Conservation (phyloP, 768 basidiomycete species). For the Suillus subalutaceus region DNA sequence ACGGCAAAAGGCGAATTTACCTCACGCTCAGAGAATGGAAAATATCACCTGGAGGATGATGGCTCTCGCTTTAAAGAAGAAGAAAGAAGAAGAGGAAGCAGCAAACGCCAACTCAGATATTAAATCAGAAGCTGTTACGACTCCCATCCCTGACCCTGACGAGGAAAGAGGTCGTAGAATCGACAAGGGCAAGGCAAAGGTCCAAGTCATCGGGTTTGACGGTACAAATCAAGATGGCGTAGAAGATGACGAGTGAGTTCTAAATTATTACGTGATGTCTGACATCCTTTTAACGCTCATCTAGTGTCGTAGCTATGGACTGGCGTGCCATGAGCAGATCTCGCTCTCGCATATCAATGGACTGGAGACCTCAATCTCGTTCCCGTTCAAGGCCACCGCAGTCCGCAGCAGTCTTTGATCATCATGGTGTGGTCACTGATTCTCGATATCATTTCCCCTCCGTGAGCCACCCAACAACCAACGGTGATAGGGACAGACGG, state of each 20-base stretch:
- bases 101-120: constrained; percentile 21
- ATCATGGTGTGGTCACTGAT: constrained; percentile 43
- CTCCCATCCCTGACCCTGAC: constrained; percentile 20
- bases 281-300: constrained; percentile 25
- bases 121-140: constrained; percentile 25
- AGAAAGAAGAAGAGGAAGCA: constrained; percentile 71
- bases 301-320: constrained; percentile 77
- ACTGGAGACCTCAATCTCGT: constrained; percentile 81
- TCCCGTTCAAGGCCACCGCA: constrained; percentile 79
- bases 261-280: constrained; percentile 23
- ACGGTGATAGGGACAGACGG: constrained; percentile 29
- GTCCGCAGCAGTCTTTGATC: constrained; percentile 50
- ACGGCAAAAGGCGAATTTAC: constrained; percentile 83
- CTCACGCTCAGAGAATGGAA: constrained; percentile 96
- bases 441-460: constrained; percentile 49
- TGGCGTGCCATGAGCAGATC: constrained; percentile 93
- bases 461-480: constrained; percentile 16
- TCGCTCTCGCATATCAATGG: constrained; percentile 88
- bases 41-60: constrained; percentile 99
- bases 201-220: constrained; percentile 83
- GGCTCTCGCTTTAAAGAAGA: constrained; percentile 91
- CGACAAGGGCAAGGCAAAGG: constrained; percentile 79
- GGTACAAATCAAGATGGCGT: constrained; percentile 69
- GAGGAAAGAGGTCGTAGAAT: constrained; percentile 72
- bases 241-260: constrained; percentile 76